Base-by-base conservation (phyloP, 2,329 filamentous ascomycete species). In the Moelleriella libera region DNA sequence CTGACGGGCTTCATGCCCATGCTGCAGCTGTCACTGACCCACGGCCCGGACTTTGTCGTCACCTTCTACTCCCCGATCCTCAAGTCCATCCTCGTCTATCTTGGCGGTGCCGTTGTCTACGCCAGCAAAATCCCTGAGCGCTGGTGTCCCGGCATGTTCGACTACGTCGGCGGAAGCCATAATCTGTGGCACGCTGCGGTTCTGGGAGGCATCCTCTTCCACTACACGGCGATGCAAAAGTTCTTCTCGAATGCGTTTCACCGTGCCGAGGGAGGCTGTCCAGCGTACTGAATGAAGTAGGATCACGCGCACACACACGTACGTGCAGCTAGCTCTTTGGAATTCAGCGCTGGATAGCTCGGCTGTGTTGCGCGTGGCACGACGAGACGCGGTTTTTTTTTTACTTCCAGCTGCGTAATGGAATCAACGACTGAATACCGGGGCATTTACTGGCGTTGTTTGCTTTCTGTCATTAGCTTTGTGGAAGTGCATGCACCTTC, bases 111-210 rank as follows among this genome's bases (percentile, higher is more conserved):
- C 4, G 69, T 83, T 43, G 75, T 98, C 45, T 98, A 98, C 61
- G 89, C 89, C 8, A 88, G 83, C 63, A 90, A 95, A 65, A 75
- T 95, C 1, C 92, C 92, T 2, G 92, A 98, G 70, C 76, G 89
- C 51, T 98, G 88, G 85, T 84, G 75, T 56, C 92, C 92, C 0
- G 92, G 92, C 45, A 79, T 84, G 61, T 98, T 98, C 57, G 92
- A 98, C 65, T 97, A 97, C 62, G 75, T 94, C 41, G 92, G 92
- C 40, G 89, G 88, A 43, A 94, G 87, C 63, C 92, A 98, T 68
- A 98, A 98, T 64, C 80, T 98, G 49, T 98, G 92, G 92, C 92
- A 98, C 65, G 67, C 94, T 34, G 92, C 92, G 6, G 92, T 98
- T 9, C 70, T 98, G 30, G 88, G 89, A 12, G 92, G 92, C 9